Evolutionary conservation across 2,329 filamentous ascomycete species (phyloP).

Genomic region (Cladosporium sp.): DNA sequence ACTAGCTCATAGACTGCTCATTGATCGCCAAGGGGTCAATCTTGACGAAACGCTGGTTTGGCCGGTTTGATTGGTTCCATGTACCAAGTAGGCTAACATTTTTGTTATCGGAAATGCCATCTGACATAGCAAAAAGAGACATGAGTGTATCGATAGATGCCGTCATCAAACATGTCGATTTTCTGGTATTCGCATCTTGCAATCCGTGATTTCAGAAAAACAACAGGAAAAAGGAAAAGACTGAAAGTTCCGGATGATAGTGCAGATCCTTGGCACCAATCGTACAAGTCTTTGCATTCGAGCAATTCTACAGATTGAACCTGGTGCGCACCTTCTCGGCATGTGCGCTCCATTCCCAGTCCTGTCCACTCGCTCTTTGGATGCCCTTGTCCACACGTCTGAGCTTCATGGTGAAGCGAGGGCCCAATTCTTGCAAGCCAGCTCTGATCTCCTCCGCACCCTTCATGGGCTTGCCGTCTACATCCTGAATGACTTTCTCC

Average conservation of each 20-base stretch:
- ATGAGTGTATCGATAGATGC: no score
- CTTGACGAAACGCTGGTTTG: not conserved
- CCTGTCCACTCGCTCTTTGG: constrained; percentile 70
- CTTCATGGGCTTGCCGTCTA: constrained; percentile 79
- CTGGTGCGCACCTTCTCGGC: constrained; percentile 94
- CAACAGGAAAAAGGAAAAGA: not conserved
- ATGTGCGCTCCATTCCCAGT: constrained; percentile 95
- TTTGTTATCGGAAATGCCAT: not conserved
- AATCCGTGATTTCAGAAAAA: not conserved
- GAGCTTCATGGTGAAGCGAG: constrained; percentile 80
- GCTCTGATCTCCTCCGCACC: constrained; percentile 84
- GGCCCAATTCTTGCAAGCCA: constrained; percentile 87
- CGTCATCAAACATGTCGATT: not conserved
- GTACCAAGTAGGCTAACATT: not conserved
- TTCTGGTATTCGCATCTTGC: not conserved
- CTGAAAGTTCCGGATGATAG: not conserved
- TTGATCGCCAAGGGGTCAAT: not conserved
- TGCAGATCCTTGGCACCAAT: not conserved
- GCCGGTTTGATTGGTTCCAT: not conserved
- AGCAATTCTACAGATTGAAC: constrained; percentile 73
- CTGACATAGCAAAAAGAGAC: not conserved
- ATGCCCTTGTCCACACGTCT: constrained; percentile 90
- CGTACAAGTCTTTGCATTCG: not conserved
- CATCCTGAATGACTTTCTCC: constrained; percentile 80
- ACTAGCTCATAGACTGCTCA: not conserved